Evolutionary conservation across 2,329 filamentous ascomycete genomes (phyloP).

Genomic region (Aspergillus puulaauensis): DNA sequence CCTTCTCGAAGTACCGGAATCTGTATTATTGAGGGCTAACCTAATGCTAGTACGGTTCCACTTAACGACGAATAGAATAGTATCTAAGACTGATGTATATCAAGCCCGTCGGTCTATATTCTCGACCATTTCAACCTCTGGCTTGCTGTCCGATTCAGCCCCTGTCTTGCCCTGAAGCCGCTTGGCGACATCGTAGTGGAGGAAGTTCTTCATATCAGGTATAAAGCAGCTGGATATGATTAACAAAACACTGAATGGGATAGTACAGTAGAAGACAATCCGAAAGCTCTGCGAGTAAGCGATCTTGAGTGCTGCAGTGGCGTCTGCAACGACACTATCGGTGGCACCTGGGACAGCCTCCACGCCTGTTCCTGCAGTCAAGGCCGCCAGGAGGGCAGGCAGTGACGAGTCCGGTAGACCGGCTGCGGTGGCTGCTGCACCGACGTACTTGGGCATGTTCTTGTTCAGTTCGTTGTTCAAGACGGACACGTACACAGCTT

Average conservation of each 20-base stretch:
- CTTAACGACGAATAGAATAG: no score
- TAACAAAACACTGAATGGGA: neutral
- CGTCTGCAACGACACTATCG: neutral
- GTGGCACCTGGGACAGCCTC: neutral
- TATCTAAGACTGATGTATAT: no score
- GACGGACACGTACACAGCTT: neutral
- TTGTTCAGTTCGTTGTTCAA: neutral
- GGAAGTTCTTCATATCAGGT: neutral
- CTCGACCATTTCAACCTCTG: neutral
- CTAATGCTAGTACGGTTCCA: no score
- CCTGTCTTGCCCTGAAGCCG: neutral
- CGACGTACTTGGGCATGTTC: neutral
- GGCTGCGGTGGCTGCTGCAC: neutral
- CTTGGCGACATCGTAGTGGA: neutral
- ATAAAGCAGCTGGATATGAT: neutral
- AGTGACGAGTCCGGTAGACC: neutral
- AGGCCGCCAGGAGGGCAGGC: neutral
- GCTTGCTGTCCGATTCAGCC: neutral
- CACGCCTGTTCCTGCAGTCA: neutral
- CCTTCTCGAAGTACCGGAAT: no score
- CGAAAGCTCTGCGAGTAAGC: neutral
- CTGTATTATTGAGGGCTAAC: no score
- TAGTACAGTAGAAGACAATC: neutral
- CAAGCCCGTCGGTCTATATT: neutral
- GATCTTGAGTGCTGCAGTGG: neutral